Conservation (phyloP, 1,284 basidiomycete species). For the Sporisorium reilianum region DNA sequence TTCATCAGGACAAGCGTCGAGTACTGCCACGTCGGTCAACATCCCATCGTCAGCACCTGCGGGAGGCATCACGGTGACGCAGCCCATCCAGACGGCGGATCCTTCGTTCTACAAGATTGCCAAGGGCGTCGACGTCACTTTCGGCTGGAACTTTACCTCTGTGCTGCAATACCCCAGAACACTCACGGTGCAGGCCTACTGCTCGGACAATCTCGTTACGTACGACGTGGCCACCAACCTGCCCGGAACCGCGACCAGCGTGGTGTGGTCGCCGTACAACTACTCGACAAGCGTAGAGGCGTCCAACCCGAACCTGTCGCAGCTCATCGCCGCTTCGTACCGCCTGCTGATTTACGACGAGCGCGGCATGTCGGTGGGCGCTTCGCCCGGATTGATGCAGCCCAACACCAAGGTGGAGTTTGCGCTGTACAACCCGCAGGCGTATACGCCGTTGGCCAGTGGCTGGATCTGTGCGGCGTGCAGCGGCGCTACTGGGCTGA, state of each 20-base stretch:
- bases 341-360: conserved; percentile 66
- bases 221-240: conserved; percentile 63
- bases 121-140: conserved; percentile 61
- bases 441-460: conserved; percentile 64
- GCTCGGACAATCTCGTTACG: conserved; percentile 64
- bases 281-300: conserved; percentile 55
- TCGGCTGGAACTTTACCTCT: conserved; percentile 68
- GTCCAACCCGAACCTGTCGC: conserved; percentile 50
- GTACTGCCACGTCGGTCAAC: conserved; percentile 26
- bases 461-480: conserved; percentile 59
- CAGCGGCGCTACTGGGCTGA: conserved; percentile 45
- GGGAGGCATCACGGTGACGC: conserved; percentile 65
- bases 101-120: conserved; percentile 69
- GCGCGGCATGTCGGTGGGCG: conserved; percentile 48
- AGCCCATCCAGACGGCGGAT: conserved; percentile 63
- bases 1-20: conserved; percentile 13
- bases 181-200: conserved; percentile 63
- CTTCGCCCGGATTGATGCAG: conserved; percentile 54
- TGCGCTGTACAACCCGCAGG: conserved; percentile 66
- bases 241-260: conserved; percentile 59
- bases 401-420: conserved; percentile 65
- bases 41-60: conserved; percentile 58
- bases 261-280: conserved; percentile 65
- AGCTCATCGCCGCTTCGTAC: conserved; percentile 64
- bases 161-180: conserved; percentile 55